Evolutionary conservation across 768 basidiomycete genomes (phyloP).

Genomic region (Lactarius vividus): DNA sequence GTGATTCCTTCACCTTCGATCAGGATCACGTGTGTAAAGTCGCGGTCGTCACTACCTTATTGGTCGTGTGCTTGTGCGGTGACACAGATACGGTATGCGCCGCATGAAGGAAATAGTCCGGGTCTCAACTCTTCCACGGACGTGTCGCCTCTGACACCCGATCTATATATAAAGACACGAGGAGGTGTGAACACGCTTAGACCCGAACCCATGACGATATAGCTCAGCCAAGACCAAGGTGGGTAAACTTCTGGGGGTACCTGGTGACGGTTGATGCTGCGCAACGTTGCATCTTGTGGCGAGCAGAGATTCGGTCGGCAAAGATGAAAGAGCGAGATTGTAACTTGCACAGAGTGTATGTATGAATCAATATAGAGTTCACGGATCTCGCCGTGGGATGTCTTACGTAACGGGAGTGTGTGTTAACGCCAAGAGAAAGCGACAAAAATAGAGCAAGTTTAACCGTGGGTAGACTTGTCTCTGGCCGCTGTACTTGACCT

Average conservation of each 20-base stretch:
- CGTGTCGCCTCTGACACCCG: conserved; percentile 45
- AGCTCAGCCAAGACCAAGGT: conserved; percentile 41
- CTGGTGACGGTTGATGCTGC: conserved; percentile 37
- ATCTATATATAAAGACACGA: conserved; percentile 38
- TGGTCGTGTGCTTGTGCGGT: background rate
- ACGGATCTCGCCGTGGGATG: conserved; percentile 40
- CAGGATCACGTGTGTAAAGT: conserved; percentile 39
- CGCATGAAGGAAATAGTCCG: conserved; percentile 41
- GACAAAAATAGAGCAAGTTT: conserved; percentile 17
- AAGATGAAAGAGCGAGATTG: background rate
- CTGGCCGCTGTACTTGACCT: background rate
- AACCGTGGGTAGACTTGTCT: too few species aligned
- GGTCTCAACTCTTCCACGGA: conserved; percentile 39
- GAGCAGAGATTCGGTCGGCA: background rate
- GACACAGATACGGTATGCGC: conserved; percentile 33
- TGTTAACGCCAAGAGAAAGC: conserved; percentile 17
- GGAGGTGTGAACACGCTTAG: conserved; percentile 39
- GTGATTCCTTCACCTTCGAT: conserved; percentile 49
- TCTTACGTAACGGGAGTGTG: too few species aligned
- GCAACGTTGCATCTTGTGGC: conserved; percentile 36
- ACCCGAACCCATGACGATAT: background rate
- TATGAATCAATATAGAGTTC: conserved; percentile 39
- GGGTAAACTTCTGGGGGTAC: conserved; percentile 39
- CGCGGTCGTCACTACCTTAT: background rate
- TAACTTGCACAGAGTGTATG: conserved; percentile 30